phyloP scores from a whole-genome alignment of 176 grass and related monocot genomes.

The Carex cristatella region DNA sequence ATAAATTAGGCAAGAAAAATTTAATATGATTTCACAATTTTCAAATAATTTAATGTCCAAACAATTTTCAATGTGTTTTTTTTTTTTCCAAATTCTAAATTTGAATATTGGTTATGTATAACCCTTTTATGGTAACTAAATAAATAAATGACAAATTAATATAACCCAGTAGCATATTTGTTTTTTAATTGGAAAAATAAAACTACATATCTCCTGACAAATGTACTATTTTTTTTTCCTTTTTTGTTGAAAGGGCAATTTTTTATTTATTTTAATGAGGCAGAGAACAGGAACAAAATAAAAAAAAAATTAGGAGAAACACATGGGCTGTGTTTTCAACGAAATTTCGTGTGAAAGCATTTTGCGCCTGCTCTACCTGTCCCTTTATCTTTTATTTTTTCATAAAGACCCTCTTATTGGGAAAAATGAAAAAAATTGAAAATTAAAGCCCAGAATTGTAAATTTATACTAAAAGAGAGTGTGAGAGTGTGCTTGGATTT shows the following conservation, averaged over 20 bases:
- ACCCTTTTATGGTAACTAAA: neutral
- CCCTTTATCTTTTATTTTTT: conserved; percentile 29
- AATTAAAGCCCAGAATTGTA: conserved; percentile 30
- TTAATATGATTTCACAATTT: neutral
- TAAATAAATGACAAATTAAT: neutral
- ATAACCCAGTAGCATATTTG: neutral
- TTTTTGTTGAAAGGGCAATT: neutral
- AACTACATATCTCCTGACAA: neutral
- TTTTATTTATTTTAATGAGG: neutral
- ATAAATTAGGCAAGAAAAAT: neutral
- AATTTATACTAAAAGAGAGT: conserved; percentile 25
- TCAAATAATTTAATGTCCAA: neutral
- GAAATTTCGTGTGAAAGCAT: conserved; percentile 41
- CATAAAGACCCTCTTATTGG: conserved; percentile 33
- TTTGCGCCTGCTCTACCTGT: conserved; percentile 54
- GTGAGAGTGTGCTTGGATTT: conserved; percentile 51
- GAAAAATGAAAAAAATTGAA: conserved; percentile 39
- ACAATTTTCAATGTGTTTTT: neutral
- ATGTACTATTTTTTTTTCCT: neutral
- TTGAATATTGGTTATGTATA: neutral
- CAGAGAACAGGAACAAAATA: neutral
- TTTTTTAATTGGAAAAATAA: neutral
- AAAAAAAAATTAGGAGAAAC: conserved; percentile 1
- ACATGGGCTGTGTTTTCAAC: conserved; percentile 15
- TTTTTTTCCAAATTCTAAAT: neutral